Percentiles rank a stretch among this genome's conserved stretches.
Conservation (phyloP, 495 filamentous ascomycete genomes). For the Ascodesmis nigricans region DNA sequence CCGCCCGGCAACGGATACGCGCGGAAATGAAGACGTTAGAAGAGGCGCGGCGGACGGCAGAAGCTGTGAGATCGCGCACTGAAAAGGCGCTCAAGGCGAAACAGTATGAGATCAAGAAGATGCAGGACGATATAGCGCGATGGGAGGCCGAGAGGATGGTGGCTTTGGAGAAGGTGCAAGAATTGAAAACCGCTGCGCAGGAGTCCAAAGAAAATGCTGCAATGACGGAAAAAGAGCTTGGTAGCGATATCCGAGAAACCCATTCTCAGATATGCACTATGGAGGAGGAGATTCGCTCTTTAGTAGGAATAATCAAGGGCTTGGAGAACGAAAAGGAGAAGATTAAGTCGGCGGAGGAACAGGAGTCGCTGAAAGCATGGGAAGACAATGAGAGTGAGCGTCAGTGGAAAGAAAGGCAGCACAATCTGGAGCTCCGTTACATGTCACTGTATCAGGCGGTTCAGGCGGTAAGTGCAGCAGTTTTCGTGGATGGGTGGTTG, state of each 20-base stretch:
- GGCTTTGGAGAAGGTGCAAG: constrained; percentile 24
- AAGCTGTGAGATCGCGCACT: constrained; percentile 55
- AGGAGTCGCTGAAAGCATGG: constrained; percentile 29
- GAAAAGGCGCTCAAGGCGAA: constrained; percentile 61
- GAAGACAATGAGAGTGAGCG: constrained; percentile 34
- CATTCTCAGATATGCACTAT: constrained; percentile 23
- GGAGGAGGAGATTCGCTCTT: constrained; percentile 24
- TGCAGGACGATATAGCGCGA: constrained; percentile 32
- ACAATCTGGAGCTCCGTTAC: constrained; percentile 26
- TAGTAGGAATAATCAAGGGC: constrained; percentile 12
- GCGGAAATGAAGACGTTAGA: constrained; percentile 63
- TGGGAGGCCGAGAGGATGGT: constrained; percentile 29
- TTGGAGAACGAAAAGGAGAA: constrained; percentile 18
- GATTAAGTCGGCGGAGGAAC: constrained; percentile 31
- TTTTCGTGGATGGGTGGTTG: neutral
- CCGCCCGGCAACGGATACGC: constrained; percentile 48
- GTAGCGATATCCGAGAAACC: constrained; percentile 16
- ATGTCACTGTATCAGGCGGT: constrained; percentile 23
- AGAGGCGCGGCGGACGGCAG: constrained; percentile 59
- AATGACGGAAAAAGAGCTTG: constrained; percentile 16
- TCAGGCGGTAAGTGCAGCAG: constrained; percentile 14
- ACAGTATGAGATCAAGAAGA: constrained; percentile 37
- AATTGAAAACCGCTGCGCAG: constrained; percentile 26
- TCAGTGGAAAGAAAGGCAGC: constrained; percentile 30
- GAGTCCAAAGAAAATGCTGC: constrained; percentile 21